Percentiles rank a stretch among this genome's conserved stretches.
These are phyloP conservation scores for Ganoderma lingzhi DNA, from an alignment of 1,284 basidiomycete species.

Conservation along the genomic window DNA sequence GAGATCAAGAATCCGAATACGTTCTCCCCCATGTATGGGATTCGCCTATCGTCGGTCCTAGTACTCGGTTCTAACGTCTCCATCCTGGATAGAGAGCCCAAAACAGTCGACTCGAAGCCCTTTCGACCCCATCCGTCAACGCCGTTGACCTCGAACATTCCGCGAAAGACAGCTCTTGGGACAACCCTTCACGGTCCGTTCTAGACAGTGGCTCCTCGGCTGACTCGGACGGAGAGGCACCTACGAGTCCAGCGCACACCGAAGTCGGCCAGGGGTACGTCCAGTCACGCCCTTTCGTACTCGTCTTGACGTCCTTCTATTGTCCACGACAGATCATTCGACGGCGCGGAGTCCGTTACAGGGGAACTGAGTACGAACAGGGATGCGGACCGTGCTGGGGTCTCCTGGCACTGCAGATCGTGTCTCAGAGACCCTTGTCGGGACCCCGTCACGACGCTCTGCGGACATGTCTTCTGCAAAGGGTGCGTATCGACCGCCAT, in stretches of 20 bases:
- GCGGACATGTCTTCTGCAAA: conserved; percentile 41
- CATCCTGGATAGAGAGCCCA: neutral
- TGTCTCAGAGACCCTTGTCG: conserved; percentile 35
- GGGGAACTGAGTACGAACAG: neutral
- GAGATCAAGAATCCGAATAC: neutral
- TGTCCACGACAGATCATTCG: neutral
- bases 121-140: neutral
- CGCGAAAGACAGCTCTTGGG: neutral
- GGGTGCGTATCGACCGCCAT: neutral
- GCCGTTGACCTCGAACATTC: neutral
- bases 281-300: no score
- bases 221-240: neutral
- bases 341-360: neutral
- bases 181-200: neutral
- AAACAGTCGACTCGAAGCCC: neutral
- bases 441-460: conserved; percentile 37
- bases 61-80: neutral
- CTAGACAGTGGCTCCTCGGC: neutral
- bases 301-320: neutral
- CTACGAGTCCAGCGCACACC: neutral
- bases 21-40: neutral
- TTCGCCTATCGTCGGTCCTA: neutral
- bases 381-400: neutral
- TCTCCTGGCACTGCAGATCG: conserved; percentile 37
- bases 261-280: neutral